phyloP scores from a whole-genome alignment of 805 yeast species.

The Ogataea thermomethanolica region DNA sequence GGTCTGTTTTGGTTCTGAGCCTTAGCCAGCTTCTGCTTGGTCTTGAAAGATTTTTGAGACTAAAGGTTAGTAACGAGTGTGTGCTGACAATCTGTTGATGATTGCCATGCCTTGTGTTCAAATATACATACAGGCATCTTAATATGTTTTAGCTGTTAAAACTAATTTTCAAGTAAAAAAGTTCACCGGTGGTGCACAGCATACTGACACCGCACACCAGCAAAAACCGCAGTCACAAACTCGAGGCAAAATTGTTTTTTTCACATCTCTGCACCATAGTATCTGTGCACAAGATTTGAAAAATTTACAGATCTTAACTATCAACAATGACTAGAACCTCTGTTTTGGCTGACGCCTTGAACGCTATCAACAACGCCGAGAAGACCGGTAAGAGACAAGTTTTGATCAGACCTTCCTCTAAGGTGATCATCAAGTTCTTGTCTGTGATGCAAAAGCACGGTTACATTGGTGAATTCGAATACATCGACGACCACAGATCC shows the following conservation, averaged over 20 bases:
- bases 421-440: constrained; percentile 95
- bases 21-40: constrained; percentile 98
- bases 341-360: constrained; percentile 97
- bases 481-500: constrained; percentile 98
- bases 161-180: constrained; percentile 6
- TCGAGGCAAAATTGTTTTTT: background rate
- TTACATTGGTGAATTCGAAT: constrained; percentile 98
- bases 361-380: constrained; percentile 98
- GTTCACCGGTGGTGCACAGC: constrained; percentile 2
- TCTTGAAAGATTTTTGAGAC: constrained; percentile 95
- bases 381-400: constrained; percentile 99
- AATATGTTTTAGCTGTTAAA: constrained; percentile 10
- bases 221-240: constrained; percentile 14
- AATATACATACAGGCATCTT: constrained; percentile 25
- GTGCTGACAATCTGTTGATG: background rate
- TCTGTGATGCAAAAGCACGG: constrained; percentile 97
- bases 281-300: constrained; percentile 1
- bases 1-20: constrained; percentile 99
- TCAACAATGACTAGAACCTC: constrained; percentile 91
- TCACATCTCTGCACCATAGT: constrained; percentile 9
- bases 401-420: constrained; percentile 95
- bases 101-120: background rate
- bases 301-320: constrained; percentile 5
- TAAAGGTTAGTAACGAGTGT: constrained; percentile 25
- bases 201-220: background rate